phyloP scores from a whole-genome alignment of 768 basidiomycete genomes.

The Chiua virens region DNA sequence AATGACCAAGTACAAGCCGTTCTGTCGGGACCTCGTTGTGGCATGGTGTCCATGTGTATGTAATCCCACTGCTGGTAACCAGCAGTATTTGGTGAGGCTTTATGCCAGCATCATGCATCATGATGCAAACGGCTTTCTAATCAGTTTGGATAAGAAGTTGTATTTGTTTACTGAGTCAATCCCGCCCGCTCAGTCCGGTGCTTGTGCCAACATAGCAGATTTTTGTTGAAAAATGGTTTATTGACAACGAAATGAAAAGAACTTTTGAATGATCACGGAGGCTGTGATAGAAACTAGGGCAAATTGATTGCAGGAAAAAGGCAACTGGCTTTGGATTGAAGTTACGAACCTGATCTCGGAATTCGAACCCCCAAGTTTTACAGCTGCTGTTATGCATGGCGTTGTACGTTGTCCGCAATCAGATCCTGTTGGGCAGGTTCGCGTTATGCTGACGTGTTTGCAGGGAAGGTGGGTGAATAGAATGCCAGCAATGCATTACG shows the following conservation, averaged over 20 bases:
- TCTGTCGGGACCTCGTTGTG: slow-evolving; percentile 20
- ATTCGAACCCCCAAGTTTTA: slow-evolving; percentile 19
- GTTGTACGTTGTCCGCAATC: slow-evolving; percentile 32
- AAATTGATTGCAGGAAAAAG: slow-evolving; percentile 8
- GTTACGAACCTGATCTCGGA: slow-evolving; percentile 29
- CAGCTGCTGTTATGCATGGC: slow-evolving; percentile 13
- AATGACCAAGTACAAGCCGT: slow-evolving; percentile 14
- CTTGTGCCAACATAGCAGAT: slow-evolving; percentile 15
- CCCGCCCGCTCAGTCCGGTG: slow-evolving; percentile 6
- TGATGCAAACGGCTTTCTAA: slow-evolving; percentile 11
- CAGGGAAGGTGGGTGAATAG: slow-evolving; percentile 22
- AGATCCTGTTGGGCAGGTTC: slow-evolving; percentile 14
- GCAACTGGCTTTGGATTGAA: background rate
- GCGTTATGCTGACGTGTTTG: slow-evolving; percentile 31
- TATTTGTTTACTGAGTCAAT: slow-evolving; percentile 8
- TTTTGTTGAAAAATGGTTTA: slow-evolving; percentile 8
- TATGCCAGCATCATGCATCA: slow-evolving; percentile 3
- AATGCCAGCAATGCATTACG: slow-evolving; percentile 32
- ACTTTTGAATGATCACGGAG: slow-evolving; percentile 10
- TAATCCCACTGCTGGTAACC: slow-evolving; percentile 24
- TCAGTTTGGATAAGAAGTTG: slow-evolving; percentile 7
- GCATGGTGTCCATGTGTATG: slow-evolving; percentile 19
- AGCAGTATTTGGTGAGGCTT: slow-evolving; percentile 24
- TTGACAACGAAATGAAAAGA: slow-evolving; percentile 16
- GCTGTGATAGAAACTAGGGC: slow-evolving; percentile 14